Evolutionary conservation across 176 grass and related monocot genomes (phyloP).

Genomic region (Paspalum vaginatum): DNA sequence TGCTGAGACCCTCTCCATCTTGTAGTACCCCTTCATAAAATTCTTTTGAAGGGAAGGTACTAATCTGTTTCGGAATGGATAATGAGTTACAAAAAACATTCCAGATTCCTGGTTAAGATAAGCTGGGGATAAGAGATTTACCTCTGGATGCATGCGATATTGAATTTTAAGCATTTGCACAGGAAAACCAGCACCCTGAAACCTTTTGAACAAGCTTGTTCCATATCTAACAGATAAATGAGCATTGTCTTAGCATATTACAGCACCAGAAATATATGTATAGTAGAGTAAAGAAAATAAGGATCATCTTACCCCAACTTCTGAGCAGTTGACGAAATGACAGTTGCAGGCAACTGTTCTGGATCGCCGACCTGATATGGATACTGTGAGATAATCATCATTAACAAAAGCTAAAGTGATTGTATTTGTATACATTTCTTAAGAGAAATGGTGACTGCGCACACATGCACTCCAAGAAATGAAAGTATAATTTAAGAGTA

Average conservation of each 20-base stretch:
- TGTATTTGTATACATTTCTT: constrained; percentile 10
- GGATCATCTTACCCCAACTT: constrained; percentile 72
- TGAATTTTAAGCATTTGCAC: constrained; percentile 97
- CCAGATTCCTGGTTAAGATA: constrained; percentile 27
- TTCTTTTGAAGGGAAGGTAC: constrained; percentile 95
- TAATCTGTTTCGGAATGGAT: constrained; percentile 65
- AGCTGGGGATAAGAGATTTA: constrained; percentile 34
- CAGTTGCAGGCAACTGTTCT: constrained; percentile 93
- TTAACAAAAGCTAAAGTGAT: constrained; percentile 37
- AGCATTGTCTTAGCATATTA: constrained; percentile 34
- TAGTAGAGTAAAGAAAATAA: background rate
- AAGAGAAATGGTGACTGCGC: constrained; percentile 16
- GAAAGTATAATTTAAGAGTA: constrained; percentile 1
- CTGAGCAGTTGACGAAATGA: constrained; percentile 78
- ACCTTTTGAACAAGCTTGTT: constrained; percentile 95
- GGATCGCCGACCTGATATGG: constrained; percentile 82
- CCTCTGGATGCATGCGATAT: constrained; percentile 98
- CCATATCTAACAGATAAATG: constrained; percentile 67
- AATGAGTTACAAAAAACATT: constrained; percentile 33
- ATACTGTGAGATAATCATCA: constrained; percentile 1
- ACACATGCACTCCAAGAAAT: background rate
- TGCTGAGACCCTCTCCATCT: constrained; percentile 75
- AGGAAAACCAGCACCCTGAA: constrained; percentile 92
- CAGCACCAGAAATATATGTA: constrained; percentile 14
- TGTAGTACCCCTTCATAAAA: constrained; percentile 79